Evolutionary conservation across 768 basidiomycete species (phyloP), one percentile per base, ranked within the genome.

Genomic region (Trametes villosa): DNA sequence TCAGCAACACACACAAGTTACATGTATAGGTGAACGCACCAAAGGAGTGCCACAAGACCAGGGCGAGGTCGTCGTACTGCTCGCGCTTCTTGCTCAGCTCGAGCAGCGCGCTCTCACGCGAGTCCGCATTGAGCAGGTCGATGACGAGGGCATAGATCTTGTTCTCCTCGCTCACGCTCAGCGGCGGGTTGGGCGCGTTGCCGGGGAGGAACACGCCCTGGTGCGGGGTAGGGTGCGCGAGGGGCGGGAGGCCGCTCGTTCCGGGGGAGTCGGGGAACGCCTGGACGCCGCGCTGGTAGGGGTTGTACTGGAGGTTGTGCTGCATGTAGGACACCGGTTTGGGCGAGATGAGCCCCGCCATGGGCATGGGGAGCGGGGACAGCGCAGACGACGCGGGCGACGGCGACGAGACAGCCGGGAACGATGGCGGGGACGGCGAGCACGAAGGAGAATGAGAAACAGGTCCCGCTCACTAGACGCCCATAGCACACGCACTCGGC

Each of bases 1-100:
- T 17, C 33, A 48, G 12, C n/a, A 53, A 30, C 38, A 15, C 22
- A 31, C 46, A 36, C 12, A 27, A 42, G 24, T 31, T 15, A 15
- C 33, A 36, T 47, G 48, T 29, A 27, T 27, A 57, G n/a, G 27
- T 20, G 47, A 20, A 72, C 79, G 58, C 65, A 96, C 96, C 96
- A 70, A 98, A 99, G 2, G 95, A 95, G 70, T 98, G 96, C 97
- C 97, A 99, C 8, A 99, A 82, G 26, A 99, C 92, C 42, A 98
- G 83, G 2, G 97, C 97, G 46, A 99, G 86, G 76, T 99, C 96
- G 72, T 99, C 97, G 71, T 96, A 98, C 75, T 98, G 96, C 77
- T 98, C 97, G 64, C 97, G 81, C 80, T 98, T 98, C 83, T 99
- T 98, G 78, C 94, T 96, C 69, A 99, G 81, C 77, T 99, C 97